Evolutionary conservation across 2,329 filamentous ascomycete species (phyloP).

Genomic region (Bretziella fagacearum): DNA sequence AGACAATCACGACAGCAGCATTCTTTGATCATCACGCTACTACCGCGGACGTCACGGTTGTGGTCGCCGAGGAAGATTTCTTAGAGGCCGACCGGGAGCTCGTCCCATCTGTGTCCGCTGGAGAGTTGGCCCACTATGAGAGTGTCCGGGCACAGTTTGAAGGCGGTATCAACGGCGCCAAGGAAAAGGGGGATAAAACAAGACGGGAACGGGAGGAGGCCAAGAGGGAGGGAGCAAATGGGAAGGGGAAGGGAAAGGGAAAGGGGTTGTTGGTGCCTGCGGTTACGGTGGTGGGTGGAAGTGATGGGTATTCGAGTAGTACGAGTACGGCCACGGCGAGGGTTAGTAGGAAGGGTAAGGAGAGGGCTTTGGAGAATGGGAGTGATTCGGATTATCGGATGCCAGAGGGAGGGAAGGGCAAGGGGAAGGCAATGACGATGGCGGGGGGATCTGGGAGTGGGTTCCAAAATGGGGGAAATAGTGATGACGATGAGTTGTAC

Average conservation of each 20-base stretch:
- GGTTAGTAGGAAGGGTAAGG: constrained; percentile 18
- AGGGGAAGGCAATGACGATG: constrained; percentile 18
- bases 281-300: background rate
- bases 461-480: constrained; percentile 37
- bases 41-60: constrained; percentile 66
- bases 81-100: constrained; percentile 65
- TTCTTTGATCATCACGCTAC: constrained; percentile 90
- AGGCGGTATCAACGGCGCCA: constrained; percentile 29
- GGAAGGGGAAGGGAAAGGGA: background rate
- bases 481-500: constrained; percentile 41
- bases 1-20: constrained; percentile 64
- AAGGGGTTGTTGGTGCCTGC: background rate
- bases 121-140: constrained; percentile 85
- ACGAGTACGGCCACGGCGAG: constrained; percentile 10
- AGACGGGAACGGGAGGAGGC: constrained; percentile 21
- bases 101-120: constrained; percentile 82
- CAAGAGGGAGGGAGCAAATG: constrained; percentile 2
- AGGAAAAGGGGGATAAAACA: constrained; percentile 22
- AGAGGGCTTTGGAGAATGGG: too few species aligned
- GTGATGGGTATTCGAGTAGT: constrained; percentile 8
- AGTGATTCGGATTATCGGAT: too few species aligned
- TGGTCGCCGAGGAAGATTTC: constrained; percentile 83
- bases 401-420: constrained; percentile 9
- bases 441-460: too few species aligned
- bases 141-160: constrained; percentile 71